These are phyloP conservation scores for Pseudocercospora cruenta DNA, from an alignment of 2,329 filamentous ascomycete genomes.

Conservation along the genomic window DNA sequence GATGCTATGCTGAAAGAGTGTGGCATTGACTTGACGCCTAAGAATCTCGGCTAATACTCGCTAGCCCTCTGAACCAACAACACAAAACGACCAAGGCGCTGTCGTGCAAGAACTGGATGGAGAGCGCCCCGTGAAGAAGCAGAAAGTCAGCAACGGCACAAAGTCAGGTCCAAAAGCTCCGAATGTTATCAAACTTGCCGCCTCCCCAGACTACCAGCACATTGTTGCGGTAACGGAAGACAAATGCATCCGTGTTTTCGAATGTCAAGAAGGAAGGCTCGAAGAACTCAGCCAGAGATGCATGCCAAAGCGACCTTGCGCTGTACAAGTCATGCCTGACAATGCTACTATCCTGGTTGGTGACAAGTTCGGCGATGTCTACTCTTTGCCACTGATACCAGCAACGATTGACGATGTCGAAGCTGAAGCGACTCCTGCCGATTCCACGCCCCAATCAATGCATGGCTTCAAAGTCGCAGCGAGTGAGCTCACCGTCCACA, in stretches of 20 bases:
- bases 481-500: constrained; percentile 63
- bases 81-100: constrained; percentile 1
- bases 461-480: constrained; percentile 55
- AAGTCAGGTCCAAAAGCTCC: constrained; percentile 49
- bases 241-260: constrained; percentile 85
- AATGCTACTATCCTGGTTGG: constrained; percentile 74
- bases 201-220: constrained; percentile 67
- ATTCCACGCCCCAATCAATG: constrained; percentile 30
- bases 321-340: constrained; percentile 71
- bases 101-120: constrained; percentile 19
- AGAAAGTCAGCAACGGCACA: constrained; percentile 38
- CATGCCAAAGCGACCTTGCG: constrained; percentile 89
- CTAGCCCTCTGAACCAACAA: not conserved
- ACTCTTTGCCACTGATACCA: constrained; percentile 74
- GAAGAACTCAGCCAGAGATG: constrained; percentile 72
- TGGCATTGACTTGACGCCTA: not conserved
- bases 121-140: constrained; percentile 37
- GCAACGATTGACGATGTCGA: constrained; percentile 40
- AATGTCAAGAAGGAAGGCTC: constrained; percentile 66
- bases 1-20: not conserved
- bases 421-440: constrained; percentile 27
- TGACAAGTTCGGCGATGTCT: constrained; percentile 98
- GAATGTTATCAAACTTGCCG: constrained; percentile 70
- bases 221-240: constrained; percentile 84
- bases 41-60: not conserved